A percentile compares a stretch with the other conserved stretches of the same genome.
phyloP scores from a whole-genome alignment of 768 basidiomycete species.

The Boletus subparvulus region DNA sequence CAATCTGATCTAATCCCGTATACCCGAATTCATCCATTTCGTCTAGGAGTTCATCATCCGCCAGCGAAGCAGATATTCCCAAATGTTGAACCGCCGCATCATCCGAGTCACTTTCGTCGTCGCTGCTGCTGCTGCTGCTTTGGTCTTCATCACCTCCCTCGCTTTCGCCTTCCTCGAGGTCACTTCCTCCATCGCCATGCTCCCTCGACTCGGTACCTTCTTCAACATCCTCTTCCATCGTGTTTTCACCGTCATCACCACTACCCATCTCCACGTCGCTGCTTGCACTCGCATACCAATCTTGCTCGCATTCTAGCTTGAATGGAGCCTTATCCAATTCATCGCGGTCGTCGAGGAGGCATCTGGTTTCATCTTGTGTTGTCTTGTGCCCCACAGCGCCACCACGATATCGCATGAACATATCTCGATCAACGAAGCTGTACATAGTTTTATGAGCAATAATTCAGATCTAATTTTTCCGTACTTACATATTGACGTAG shows the following conservation, averaged over 20 bases:
- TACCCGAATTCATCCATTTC: not conserved
- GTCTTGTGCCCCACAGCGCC: not conserved
- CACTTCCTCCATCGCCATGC: not conserved
- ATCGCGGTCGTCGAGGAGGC: not conserved
- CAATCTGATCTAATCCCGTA: not conserved
- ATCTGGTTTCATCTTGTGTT: not conserved
- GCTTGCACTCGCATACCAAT: too few species aligned
- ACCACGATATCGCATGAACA: not conserved
- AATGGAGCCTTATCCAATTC: not conserved
- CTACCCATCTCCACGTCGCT: not conserved
- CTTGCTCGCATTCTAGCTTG: not conserved
- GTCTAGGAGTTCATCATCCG: not conserved
- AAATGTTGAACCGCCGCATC: too few species aligned
- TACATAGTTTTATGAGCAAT: not conserved
- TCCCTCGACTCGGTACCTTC: too few species aligned
- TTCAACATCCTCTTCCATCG: not conserved
- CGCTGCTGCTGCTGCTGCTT: too few species aligned
- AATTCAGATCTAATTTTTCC: accelerated
- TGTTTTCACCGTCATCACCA: not conserved
- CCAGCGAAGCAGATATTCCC: not conserved
- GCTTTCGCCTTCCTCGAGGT: not conserved
- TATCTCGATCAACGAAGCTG: not conserved
- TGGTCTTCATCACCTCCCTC: not conserved
- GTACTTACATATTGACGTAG: not conserved
- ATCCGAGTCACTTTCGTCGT: too few species aligned